Base-by-base conservation (phyloP, 2,329 filamentous ascomycete genomes). In the Verticillium dahliae region DNA sequence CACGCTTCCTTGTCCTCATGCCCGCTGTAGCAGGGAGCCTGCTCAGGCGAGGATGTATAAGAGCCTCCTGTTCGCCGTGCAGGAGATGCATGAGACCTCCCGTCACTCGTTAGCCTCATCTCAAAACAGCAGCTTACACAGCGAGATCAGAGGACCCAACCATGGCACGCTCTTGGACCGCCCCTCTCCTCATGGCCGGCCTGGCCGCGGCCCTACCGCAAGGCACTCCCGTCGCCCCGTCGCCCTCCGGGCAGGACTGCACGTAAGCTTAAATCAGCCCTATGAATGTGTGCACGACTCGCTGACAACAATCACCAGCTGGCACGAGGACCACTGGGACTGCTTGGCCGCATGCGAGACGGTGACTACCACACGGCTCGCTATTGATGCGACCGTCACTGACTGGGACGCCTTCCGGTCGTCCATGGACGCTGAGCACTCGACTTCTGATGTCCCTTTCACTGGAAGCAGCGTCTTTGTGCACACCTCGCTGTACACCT, bases 291-390 rank as follows among this genome's bases (percentile, higher is more conserved):
- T 10, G 18, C 18, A 7, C 18, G 18, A 18, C n/a, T 52, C 18
- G 45, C 45, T 52, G 18, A 52, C 45, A 52, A 22, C 3, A 52
- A 3, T 22, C 2, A 22, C 18, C 31, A 63, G 57, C 57, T 61
- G 63, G 60, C 57, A 62, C 39, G 22, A 61, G 54, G 57, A 62
- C 54, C 58, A 67, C 54, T 59, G 57, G 59, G 67, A 70, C 61
- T 68, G 69, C n/a, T 62, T 61, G 10, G 67, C 62, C 62, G 66
- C 56, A 63, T 69, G 69, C 41, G 58, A 69, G 39, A 69, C 67
- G 1, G 65, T 66, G 45, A 56, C 64, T 6, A 69, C 65, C 39
- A 67, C 68, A 2, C 62, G 64, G 10, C 70, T 65, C 38, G 69
- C 69, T 15, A 54, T 68, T 31, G 63, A 65, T 15, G 63, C 62